Conservation (phyloP, 169 alveolate species). For the Theileria annulata region DNA sequence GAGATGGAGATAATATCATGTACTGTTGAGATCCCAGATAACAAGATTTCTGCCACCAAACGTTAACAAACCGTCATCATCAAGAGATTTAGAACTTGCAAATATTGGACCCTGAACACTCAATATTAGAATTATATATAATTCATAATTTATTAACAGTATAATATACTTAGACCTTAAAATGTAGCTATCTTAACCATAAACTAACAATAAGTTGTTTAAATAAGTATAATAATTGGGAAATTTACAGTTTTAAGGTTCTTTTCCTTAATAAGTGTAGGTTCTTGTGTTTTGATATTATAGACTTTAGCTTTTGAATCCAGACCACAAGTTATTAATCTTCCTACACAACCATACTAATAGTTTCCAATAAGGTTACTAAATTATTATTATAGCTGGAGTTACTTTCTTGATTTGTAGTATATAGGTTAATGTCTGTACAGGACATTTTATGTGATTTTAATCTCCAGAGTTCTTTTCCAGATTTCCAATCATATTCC, state of each 20-base stretch:
- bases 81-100: constrained; percentile 30
- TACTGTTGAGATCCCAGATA: constrained; percentile 63
- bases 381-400: no score
- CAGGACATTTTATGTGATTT: constrained; percentile 59
- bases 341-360: no score
- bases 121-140: no score
- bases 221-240: no score
- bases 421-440: no score
- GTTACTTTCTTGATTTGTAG: no score
- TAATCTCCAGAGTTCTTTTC: constrained; percentile 37
- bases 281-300: constrained; percentile 11
- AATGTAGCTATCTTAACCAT: no score
- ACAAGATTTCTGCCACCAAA: constrained; percentile 58
- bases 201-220: no score
- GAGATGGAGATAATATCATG: no score
- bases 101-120: constrained; percentile 64
- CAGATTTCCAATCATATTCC: constrained; percentile 35
- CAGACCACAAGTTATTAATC: constrained; percentile 63
- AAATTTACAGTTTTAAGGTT: constrained; percentile 45
- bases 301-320: constrained; percentile 62
- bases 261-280: constrained; percentile 34
- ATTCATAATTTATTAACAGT: no score
- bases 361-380: no score
- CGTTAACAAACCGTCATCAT: constrained; percentile 38
- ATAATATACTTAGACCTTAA: no score